Base-by-base conservation (phyloP, 345 rosid genomes). In the Carallia pectinifolia region DNA sequence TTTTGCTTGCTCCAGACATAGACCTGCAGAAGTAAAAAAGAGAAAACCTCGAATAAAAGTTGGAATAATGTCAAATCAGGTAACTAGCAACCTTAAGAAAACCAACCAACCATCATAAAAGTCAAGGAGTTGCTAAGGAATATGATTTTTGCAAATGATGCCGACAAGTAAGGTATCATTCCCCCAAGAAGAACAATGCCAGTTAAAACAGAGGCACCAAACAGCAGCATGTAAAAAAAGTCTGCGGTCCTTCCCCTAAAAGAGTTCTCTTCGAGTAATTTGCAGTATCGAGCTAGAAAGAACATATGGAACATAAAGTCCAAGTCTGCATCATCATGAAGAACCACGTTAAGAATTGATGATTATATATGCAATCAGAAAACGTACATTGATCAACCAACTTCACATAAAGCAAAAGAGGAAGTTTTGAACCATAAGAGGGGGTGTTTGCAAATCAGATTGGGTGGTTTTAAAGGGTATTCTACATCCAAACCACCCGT, bases 1-100 rank as follows among this genome's bases (percentile, higher is more conserved):
- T 95, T 92, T 79, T 92, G 99, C 80, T 95, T 95, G 72, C 98
- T 95, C 99, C 99, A 95, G 65, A 95, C 98, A 83, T 95, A 95
- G 53, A 95, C 99, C 98, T 92, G 76, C 38, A 73, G 13, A 29
- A 38, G 56, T 55, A 27, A 30, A 7, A 54, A 33, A 8, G 23
- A 37, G 12, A 18, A 29, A 62, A 2, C 13, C 13, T 53, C 33
- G 53, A 29, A 38, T 17, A 39, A 48, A 36, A 64, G 8, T 27
- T 64, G 31, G 17, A 33, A 23, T 40, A 68, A n/a, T 36, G 15
- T 65, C 38, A 66, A 65, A 76, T 48, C 47, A 58, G 30, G 47
- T 52, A 5, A 58, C 59, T 74, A 1, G 29, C 53, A 71, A 44
- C n/a, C n/a, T 19, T 68, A 55, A 54, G 63, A 17, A 64, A 38